Evolutionary conservation across 345 rosid genomes (phyloP).

Genomic region (Arabis hirsuta): DNA sequence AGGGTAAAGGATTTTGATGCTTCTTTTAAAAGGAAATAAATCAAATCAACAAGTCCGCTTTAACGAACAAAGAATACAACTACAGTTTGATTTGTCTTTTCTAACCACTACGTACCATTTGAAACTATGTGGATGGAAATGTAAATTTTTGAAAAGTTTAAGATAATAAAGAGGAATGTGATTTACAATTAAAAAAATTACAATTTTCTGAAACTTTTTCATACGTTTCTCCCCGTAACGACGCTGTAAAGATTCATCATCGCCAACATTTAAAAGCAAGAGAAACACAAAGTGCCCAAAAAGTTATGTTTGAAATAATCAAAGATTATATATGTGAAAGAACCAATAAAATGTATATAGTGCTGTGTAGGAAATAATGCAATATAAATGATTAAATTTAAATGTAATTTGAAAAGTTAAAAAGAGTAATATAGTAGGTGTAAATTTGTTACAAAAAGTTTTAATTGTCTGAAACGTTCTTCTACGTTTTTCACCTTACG

Average conservation of each 20-base stretch:
- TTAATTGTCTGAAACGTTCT: neutral
- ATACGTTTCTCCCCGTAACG: no score
- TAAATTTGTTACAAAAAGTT: neutral
- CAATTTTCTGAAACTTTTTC: no score
- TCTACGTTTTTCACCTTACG: neutral
- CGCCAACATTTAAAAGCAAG: neutral
- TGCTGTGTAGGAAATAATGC: neutral
- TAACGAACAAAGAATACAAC: constrained; percentile 26
- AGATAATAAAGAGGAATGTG: no score
- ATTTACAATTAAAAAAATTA: no score
- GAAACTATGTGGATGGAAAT: neutral
- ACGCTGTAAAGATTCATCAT: no score
- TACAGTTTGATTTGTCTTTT: constrained; percentile 29
- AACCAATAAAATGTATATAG: neutral
- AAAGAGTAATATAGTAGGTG: neutral
- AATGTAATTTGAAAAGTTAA: neutral
- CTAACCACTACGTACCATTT: constrained; percentile 15
- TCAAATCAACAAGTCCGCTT: constrained; percentile 23
- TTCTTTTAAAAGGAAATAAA: constrained; percentile 33
- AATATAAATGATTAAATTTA: neutral
- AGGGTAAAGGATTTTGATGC: constrained; percentile 36
- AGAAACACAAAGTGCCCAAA: neutral
- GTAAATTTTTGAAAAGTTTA: no score
- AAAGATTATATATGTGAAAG: neutral
- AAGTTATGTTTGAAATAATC: neutral